Evolutionary conservation across 305 asterid genomes (phyloP).

Genomic region (Fraxinus sp.): DNA sequence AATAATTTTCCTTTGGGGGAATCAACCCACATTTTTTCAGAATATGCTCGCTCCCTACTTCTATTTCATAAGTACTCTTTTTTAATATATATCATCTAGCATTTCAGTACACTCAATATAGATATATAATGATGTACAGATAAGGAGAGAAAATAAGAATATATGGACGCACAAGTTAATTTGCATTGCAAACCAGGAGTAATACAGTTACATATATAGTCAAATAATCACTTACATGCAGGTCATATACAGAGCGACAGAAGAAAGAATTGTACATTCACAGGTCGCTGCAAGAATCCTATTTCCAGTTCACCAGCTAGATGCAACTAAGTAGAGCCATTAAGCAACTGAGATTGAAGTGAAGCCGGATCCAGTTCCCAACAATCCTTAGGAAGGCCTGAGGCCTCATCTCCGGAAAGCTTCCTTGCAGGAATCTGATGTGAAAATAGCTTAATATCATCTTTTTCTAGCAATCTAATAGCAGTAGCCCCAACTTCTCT

Average conservation of each 20-base stretch:
- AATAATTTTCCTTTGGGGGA: neutral
- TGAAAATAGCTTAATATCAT: slow-evolving; percentile 55
- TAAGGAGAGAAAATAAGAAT: neutral
- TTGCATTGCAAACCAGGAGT: neutral
- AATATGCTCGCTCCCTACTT: neutral
- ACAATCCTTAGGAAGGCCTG: slow-evolving; percentile 63
- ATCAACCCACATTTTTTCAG: neutral
- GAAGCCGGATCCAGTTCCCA: slow-evolving; percentile 92
- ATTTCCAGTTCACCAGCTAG: neutral
- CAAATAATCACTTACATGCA: slow-evolving; percentile 7
- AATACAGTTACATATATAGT: neutral
- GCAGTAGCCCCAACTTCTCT: slow-evolving; percentile 59
- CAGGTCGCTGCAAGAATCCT: slow-evolving; percentile 9
- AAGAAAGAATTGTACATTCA: neutral
- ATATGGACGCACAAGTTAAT: neutral
- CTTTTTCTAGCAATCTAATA: slow-evolving; percentile 43
- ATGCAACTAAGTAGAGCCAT: slow-evolving; percentile 4
- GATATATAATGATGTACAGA: neutral
- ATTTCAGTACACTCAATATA: neutral
- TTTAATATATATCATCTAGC: neutral
- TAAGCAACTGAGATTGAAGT: slow-evolving; percentile 44
- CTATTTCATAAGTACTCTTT: neutral
- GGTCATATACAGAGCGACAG: slow-evolving; percentile 18
- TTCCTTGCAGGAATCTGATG: slow-evolving; percentile 81
- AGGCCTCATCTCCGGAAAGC: slow-evolving; percentile 63